Conservation (phyloP, 2,329 filamentous ascomycete genomes). For the Xylariaceae sp. region DNA sequence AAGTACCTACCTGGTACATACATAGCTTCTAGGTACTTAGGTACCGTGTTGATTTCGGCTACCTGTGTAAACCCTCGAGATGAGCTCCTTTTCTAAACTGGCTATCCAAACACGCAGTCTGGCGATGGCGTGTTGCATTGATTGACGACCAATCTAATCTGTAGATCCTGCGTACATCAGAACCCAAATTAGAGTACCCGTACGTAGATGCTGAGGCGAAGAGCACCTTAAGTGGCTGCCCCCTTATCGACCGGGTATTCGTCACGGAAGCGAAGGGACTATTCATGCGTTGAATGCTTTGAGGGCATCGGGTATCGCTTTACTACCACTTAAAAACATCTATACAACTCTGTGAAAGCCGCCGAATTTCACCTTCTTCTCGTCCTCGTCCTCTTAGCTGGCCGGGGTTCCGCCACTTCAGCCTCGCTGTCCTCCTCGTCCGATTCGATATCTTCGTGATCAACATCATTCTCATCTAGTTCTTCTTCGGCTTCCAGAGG, state of each 20-base stretch:
- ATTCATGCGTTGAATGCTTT: not conserved
- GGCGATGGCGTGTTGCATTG: too few species aligned
- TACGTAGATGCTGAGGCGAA: too few species aligned
- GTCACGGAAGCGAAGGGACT: not conserved
- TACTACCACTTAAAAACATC: conserved; percentile 25
- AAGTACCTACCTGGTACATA: not conserved
- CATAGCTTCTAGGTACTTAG: not conserved
- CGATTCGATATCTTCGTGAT: conserved; percentile 61
- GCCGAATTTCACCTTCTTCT: conserved; percentile 41
- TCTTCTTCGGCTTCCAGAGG: conserved; percentile 53
- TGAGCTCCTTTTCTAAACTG: too few species aligned
- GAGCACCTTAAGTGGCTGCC: too few species aligned
- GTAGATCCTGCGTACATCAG: too few species aligned
- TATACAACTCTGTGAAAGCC: conserved; percentile 14
- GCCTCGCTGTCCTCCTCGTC: conserved; percentile 60
- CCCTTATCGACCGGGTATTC: too few species aligned
- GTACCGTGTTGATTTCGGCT: too few species aligned
- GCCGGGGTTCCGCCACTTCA: conserved; percentile 47
- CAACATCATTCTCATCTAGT: conserved; percentile 61
- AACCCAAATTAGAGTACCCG: too few species aligned
- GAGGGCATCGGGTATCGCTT: conserved; percentile 30
- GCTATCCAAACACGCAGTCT: too few species aligned
- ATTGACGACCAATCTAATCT: too few species aligned
- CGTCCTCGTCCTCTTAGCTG: conserved; percentile 44
- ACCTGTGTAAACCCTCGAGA: too few species aligned